Base-by-base conservation (phyloP, 257 asterid species). In the Gardenia jasminoides region DNA sequence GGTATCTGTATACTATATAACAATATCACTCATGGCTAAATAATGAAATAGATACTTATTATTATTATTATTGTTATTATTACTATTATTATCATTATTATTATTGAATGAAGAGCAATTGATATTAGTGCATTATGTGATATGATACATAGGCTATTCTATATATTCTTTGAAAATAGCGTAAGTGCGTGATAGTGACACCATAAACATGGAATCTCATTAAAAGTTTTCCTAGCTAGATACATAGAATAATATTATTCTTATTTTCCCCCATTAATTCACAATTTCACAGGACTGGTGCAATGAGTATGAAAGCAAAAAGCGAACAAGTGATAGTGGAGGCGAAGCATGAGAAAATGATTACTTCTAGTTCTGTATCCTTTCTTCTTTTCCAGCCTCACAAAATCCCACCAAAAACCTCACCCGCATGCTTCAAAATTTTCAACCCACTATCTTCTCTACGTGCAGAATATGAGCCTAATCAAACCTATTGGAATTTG, bases 301-400 rank as follows among this genome's bases (percentile, higher is more conserved):
- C 71, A 78, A 81, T 81, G 85, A 84, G 83, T 85, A 85, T 36
- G 69, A 83, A 78, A 77, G 80, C 80, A 71, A 76, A 74, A 77
- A 80, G 83, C 59, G 85, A 82, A 81, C 79, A 84, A 48, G 36
- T 77, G 61, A 15, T 84, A 84, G 92, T 90, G 91, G 91, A 81
- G 62, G 65, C 41, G 66, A 83, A 81, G 91, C 91, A 88, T 79
- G 92, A 83, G 84, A 67, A 74, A 54, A 76, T 82, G 80, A 82
- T 86, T 82, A 67, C 82, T 80, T 81, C 79, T 69, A 43, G 78
- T 82, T 79, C 84, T 77, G 70, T 72, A 58, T 10, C 59, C 59
- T 58, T 24, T 36, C n/a, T n/a, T 52, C 82, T 81, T 82, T 82
- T 64, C 72, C 70, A 70, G 39, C 47, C 77, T 65, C 28, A 43